phyloP scores from a whole-genome alignment of 139 green algal species.

The Diplosphaera chodatii region DNA sequence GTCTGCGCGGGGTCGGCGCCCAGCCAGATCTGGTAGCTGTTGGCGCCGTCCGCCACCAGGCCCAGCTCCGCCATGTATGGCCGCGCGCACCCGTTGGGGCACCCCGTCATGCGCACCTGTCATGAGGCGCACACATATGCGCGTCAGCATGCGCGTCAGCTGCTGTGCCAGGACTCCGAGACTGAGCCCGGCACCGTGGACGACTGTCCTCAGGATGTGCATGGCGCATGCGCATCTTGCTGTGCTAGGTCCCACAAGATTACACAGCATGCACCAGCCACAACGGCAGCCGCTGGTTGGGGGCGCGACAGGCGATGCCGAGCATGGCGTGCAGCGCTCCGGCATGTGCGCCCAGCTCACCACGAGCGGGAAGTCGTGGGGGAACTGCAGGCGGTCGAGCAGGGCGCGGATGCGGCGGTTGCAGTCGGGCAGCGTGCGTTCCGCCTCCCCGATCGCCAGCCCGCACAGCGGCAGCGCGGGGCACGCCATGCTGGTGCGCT shows the following conservation, averaged over 20 bases:
- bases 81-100: slow-evolving; percentile 96
- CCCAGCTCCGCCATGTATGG: slow-evolving; percentile 99
- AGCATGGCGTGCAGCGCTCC: too few relatives aligned
- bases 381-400: slow-evolving; percentile 65
- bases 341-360: background rate
- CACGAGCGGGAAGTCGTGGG: slow-evolving; percentile 57
- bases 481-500: slow-evolving; percentile 90
- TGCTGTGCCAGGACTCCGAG: too few relatives aligned
- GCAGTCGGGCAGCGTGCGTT: slow-evolving; percentile 88
- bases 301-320: too few relatives aligned
- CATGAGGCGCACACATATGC: too few relatives aligned
- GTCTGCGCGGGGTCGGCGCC: slow-evolving; percentile 81
- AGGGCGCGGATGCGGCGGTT: slow-evolving; percentile 66
- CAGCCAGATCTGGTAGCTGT: slow-evolving; percentile 96
- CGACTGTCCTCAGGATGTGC: too few relatives aligned
- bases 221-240: too few relatives aligned
- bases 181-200: too few relatives aligned
- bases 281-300: too few relatives aligned
- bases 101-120: slow-evolving; percentile 95
- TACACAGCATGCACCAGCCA: too few relatives aligned
- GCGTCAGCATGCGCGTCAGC: too few relatives aligned
- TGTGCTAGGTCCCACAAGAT: too few relatives aligned
- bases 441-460: slow-evolving; percentile 93
- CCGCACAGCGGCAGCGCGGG: slow-evolving; percentile 96
- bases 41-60: slow-evolving; percentile 96